Percentiles rank a stretch among this genome's conserved stretches.
Evolutionary conservation across 2,329 filamentous ascomycete species (phyloP).

Genomic region (Epichloe baconii): DNA sequence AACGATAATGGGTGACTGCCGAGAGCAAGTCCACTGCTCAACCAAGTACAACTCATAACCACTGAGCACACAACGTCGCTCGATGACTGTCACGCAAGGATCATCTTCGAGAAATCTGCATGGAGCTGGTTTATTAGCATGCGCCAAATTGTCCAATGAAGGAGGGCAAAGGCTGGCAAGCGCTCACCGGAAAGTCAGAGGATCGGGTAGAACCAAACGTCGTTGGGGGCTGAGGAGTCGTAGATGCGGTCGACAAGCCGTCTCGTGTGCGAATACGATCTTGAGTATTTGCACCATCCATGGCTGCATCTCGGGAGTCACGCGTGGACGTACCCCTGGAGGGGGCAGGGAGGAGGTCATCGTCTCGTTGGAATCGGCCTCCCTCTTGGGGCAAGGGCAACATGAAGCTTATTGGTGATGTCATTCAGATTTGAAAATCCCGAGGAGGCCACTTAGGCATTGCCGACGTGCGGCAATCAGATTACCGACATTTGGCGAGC

Average conservation of each 20-base stretch:
- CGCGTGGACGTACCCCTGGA: not conserved
- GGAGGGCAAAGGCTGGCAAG: not conserved
- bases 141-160: no score
- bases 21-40: slow-evolving; percentile 95
- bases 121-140: slow-evolving; percentile 3
- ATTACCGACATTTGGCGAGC: not conserved
- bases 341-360: slow-evolving; percentile 1
- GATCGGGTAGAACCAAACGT: slow-evolving; percentile 44
- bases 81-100: slow-evolving; percentile 57
- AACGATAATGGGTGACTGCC: slow-evolving; percentile 77
- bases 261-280: slow-evolving; percentile 5
- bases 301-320: not conserved
- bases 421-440: slow-evolving; percentile 3
- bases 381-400: slow-evolving; percentile 6
- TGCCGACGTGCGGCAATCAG: slow-evolving; percentile 1
- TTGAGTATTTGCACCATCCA: slow-evolving; percentile 1
- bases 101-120: slow-evolving; percentile 74
- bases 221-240: slow-evolving; percentile 21
- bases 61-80: slow-evolving; percentile 53
- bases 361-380: slow-evolving; percentile 5
- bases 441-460: slow-evolving; percentile 3
- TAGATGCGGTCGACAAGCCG: slow-evolving; percentile 4
- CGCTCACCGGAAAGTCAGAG: slow-evolving; percentile 40
- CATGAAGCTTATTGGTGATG: slow-evolving; percentile 6
- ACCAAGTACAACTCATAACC: slow-evolving; percentile 92